A percentile compares a stretch with the other conserved stretches of the same genome.
Conservation (phyloP, 1,284 basidiomycete species). For the Heterobasidion parviporum region DNA sequence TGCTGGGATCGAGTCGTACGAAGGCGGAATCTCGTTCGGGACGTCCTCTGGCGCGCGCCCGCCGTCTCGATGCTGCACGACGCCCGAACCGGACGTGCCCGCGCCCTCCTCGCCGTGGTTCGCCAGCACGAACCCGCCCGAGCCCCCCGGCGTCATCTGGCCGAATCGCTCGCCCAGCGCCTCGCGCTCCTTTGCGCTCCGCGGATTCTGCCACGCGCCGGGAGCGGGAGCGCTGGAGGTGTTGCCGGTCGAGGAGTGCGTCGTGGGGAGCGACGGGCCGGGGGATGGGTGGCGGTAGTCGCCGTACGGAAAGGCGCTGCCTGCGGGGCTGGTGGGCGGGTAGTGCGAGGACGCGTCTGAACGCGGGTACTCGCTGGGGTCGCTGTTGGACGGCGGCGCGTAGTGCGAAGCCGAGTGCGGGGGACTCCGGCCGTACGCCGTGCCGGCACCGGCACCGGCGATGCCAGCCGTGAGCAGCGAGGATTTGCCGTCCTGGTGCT, state of each 20-base stretch:
- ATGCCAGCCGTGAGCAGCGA: slow-evolving; percentile 17
- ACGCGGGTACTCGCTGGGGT: slow-evolving; percentile 16
- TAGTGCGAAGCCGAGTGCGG: slow-evolving; percentile 12
- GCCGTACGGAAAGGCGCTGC: slow-evolving; percentile 1
- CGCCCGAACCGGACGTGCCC: not conserved
- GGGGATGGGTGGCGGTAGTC: slow-evolving; percentile 20
- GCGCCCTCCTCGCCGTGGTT: slow-evolving; percentile 5
- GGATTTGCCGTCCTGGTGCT: slow-evolving; percentile 16
- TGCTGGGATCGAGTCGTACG: slow-evolving; percentile 24
- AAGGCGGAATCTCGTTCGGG: slow-evolving; percentile 24
- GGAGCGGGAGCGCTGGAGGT: not conserved
- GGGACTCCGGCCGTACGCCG: not conserved
- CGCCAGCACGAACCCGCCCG: slow-evolving; percentile 7
- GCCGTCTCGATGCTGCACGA: slow-evolving; percentile 10
- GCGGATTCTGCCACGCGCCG: slow-evolving; percentile 12
- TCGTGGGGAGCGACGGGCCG: slow-evolving; percentile 19
- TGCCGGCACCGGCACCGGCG: slow-evolving; percentile 12
- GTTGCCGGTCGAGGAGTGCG: not conserved
- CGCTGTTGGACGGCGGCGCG: slow-evolving; percentile 4
- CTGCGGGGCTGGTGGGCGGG: slow-evolving; percentile 14
- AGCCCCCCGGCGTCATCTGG: not conserved
- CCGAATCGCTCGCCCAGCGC: slow-evolving; percentile 3
- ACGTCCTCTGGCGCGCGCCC: slow-evolving; percentile 13
- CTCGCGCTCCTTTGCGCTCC: slow-evolving; percentile 26
- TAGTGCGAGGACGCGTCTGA: slow-evolving; percentile 16